These are phyloP conservation scores for Phytophthora agathidicida DNA, from an alignment of 352 stramenopile genomes.

Conservation along the genomic window DNA sequence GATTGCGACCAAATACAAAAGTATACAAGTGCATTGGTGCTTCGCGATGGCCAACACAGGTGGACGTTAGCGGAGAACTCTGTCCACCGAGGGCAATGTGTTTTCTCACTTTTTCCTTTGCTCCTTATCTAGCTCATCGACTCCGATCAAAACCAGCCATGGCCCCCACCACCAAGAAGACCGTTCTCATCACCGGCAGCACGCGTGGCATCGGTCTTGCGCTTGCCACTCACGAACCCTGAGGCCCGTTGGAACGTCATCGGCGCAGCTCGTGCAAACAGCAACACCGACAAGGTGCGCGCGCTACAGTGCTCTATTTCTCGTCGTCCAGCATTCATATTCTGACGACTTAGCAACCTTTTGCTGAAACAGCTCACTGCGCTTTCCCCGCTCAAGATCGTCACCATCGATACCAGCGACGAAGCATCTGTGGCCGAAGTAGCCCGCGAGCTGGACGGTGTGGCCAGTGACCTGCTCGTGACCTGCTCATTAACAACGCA, in stretches of 20 bases:
- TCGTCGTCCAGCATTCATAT: no score
- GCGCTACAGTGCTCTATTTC: no score
- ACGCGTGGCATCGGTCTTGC: constrained; percentile 49
- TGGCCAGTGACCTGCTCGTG: constrained; percentile 58
- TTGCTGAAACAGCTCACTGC: constrained; percentile 27
- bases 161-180: constrained; percentile 32
- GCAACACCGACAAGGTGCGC: constrained; percentile 1
- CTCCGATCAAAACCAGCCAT: constrained; percentile 2
- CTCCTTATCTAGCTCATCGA: background rate
- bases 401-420: constrained; percentile 49
- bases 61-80: background rate
- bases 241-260: constrained; percentile 11
- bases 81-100: no score
- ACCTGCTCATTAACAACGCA: constrained; percentile 69
- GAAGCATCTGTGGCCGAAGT: constrained; percentile 42
- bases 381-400: constrained; percentile 41
- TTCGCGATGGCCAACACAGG: background rate
- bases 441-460: constrained; percentile 40
- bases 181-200: constrained; percentile 50
- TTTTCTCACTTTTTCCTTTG: constrained; percentile 16
- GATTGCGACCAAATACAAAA: constrained; percentile 10
- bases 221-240: constrained; percentile 45
- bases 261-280: background rate
- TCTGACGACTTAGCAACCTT: no score
- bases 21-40: background rate